Base-by-base conservation (phyloP, 2,329 filamentous ascomycete species). In the Pyrenophora graminea region DNA sequence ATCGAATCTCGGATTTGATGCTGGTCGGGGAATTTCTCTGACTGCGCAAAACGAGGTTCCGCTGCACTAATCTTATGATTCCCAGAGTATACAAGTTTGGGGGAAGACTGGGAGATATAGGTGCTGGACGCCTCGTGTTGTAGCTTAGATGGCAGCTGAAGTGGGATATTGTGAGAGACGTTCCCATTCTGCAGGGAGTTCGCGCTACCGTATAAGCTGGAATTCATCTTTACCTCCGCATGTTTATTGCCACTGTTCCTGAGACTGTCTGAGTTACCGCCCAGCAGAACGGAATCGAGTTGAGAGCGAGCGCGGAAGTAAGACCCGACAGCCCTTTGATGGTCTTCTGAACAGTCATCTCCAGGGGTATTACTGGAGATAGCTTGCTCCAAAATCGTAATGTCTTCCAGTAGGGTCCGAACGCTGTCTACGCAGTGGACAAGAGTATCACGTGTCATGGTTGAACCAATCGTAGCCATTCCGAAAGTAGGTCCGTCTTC, bases 281-380 rank as follows among this genome's bases (percentile, higher is more conserved):
- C 55, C 23, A 59, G 37, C 1, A 64, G 39, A 4, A 60, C 51
- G n/a, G 39, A 45, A 31, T 63, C 61, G 15, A 64, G 52, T 33
- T 58, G 51, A 15, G 49, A 44, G 21, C 61, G 54, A 25, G 58
- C 50, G 2, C 23, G 42, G 9, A 67, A 63, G 37, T 68, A 70
- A n/a, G 66, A 64, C 9, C 56, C 64, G 15, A 70, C 34, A 15
- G 64, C 54, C 32, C 38, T 59, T 41, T 70, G 63, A 10, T 68
- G 64, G 40, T 67, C 56, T 33, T 61, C 55, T 1, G 64, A 61
- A 33, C 63, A 50, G 34, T 68, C 72, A 25, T 75, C 65, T 5
- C 76, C 76, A 36, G 72, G 63, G 23, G 73, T 70, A 45, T 76
- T 70, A 51, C 72, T 68, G 23, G 68, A 63, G 42, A 79, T 71